Percentiles rank a stretch among this genome's conserved stretches.
Conservation (phyloP, 495 filamentous ascomycete species). For the Penicillium maclennaniae region DNA sequence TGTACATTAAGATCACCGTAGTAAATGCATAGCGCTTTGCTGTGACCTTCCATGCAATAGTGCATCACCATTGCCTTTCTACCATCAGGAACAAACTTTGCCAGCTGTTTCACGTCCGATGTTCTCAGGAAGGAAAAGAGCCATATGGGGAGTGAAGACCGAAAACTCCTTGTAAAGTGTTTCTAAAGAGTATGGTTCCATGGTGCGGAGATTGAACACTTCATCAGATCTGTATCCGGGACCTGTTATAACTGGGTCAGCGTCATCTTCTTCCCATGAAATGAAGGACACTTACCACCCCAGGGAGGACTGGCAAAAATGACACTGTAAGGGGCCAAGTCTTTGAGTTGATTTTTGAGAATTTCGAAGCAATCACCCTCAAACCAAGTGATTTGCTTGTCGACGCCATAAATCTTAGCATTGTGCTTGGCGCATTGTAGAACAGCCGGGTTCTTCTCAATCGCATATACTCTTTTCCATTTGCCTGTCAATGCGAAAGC, state of each 20-base stretch:
- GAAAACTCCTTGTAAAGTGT: conserved; percentile 59
- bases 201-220: conserved; percentile 79
- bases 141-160: conserved; percentile 49
- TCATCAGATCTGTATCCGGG: conserved; percentile 71
- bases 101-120: conserved; percentile 81
- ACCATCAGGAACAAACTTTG: conserved; percentile 52
- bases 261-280: not conserved
- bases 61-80: conserved; percentile 69
- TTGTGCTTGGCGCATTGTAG: conserved; percentile 90
- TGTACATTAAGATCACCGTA: conserved; percentile 44
- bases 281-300: conserved; percentile 59
- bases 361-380: conserved; percentile 76
- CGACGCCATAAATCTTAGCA: conserved; percentile 80
- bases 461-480: conserved; percentile 79
- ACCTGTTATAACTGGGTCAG: conserved; percentile 39
- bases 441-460: conserved; percentile 74
- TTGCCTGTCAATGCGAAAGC: conserved; percentile 75
- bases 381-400: conserved; percentile 75
- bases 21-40: conserved; percentile 67
- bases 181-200: conserved; percentile 78
- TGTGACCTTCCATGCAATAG: conserved; percentile 86
- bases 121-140: conserved; percentile 85
- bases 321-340: conserved; percentile 52
- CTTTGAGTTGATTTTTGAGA: conserved; percentile 46
- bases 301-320: conserved; percentile 93